These are phyloP conservation scores for Hortiboletus campestris DNA, from an alignment of 768 basidiomycete genomes.

Conservation along the genomic window DNA sequence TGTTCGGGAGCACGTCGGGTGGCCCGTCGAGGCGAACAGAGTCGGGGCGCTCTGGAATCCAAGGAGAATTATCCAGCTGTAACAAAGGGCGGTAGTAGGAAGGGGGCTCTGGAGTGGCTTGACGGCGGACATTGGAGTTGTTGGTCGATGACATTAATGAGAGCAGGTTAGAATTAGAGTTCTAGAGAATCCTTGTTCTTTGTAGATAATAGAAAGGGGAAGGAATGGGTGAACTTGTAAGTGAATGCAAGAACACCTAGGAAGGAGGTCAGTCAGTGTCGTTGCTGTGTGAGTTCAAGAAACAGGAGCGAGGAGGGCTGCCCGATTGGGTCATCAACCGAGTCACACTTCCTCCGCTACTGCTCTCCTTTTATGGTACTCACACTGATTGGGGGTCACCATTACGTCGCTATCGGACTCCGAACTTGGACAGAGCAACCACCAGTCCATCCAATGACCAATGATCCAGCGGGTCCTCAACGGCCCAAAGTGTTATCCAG, in stretches of 20 bases:
- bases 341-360: conserved; percentile 16
- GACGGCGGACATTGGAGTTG: conserved; percentile 23
- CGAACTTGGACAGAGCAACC: background rate
- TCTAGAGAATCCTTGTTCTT: conserved; percentile 14
- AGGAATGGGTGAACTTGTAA: conserved; percentile 27
- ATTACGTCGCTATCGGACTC: too few species aligned
- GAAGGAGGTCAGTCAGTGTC: conserved; percentile 5
- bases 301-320: conserved; percentile 25
- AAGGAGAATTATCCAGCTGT: conserved; percentile 33
- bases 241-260: conserved; percentile 32
- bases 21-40: conserved; percentile 7
- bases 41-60: conserved; percentile 12
- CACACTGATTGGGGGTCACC: background rate
- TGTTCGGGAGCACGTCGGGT: conserved; percentile 5
- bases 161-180: conserved; percentile 15
- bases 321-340: conserved; percentile 16
- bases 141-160: conserved; percentile 33
- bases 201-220: conserved; percentile 17
- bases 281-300: conserved; percentile 20
- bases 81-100: conserved; percentile 28
- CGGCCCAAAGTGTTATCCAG: background rate
- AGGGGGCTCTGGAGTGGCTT: conserved; percentile 19
- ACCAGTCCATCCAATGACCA: background rate
- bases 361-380: conserved; percentile 17
- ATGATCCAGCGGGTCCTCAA: background rate